Evolutionary conservation across 2,329 filamentous ascomycete species (phyloP).

Genomic region (Verticillium albo-atrum): DNA sequence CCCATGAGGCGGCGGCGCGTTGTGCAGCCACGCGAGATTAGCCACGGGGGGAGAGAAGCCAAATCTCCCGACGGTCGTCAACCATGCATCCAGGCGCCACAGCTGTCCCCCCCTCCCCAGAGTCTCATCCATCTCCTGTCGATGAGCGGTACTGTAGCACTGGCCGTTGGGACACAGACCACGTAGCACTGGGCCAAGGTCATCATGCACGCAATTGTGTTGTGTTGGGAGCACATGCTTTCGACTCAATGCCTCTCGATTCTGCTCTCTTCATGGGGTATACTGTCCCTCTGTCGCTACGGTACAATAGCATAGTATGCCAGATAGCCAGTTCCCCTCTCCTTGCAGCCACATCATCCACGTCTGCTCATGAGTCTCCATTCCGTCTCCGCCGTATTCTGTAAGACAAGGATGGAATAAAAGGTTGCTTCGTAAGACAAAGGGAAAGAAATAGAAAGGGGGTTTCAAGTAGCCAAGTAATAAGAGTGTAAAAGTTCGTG

Average conservation of each 20-base stretch:
- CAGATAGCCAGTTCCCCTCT: not conserved
- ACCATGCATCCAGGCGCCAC: not conserved
- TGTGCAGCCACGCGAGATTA: constrained; percentile 10
- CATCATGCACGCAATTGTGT: not conserved
- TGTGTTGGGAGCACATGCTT: not conserved
- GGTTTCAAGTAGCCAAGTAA: not conserved
- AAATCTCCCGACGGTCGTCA: constrained; percentile 4
- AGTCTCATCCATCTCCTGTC: too few relatives aligned
- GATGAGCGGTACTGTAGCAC: too few relatives aligned
- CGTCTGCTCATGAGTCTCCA: constrained; percentile 9
- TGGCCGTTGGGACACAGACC: too few relatives aligned
- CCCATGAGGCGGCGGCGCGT: not conserved
- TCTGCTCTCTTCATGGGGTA: not conserved
- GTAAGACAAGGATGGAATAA: not conserved
- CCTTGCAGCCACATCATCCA: not conserved
- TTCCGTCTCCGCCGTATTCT: not conserved
- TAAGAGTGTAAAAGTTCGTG: not conserved
- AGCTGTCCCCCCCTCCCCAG: too few relatives aligned
- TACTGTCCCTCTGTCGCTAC: not conserved
- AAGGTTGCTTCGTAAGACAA: not conserved
- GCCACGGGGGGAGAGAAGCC: constrained; percentile 1
- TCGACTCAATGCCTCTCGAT: not conserved
- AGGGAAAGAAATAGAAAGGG: not conserved
- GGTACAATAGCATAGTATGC: not conserved
- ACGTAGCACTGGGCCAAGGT: not conserved